Evolutionary conservation across 768 basidiomycete species (phyloP).

Genomic region (Naganishia vishniacii): DNA sequence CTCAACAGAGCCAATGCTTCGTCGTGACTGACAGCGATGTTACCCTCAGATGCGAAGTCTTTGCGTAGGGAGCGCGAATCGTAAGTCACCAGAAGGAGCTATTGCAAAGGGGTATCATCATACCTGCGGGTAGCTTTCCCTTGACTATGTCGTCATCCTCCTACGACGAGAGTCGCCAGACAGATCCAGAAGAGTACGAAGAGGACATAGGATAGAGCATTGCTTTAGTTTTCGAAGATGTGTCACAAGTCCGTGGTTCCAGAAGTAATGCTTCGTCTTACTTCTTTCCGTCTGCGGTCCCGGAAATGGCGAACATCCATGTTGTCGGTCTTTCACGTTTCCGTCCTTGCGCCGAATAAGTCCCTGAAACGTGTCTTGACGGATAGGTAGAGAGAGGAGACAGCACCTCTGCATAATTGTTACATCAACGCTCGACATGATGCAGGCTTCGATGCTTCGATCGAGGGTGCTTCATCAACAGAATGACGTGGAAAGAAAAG

Average conservation of each 20-base stretch:
- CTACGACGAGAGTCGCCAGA: not conserved
- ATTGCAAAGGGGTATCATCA: not conserved
- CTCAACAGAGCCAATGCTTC: constrained; percentile 15
- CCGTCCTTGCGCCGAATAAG: not conserved
- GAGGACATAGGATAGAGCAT: not conserved
- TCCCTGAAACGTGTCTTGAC: too few relatives aligned
- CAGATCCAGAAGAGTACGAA: not conserved
- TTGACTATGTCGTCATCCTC: constrained; percentile 14
- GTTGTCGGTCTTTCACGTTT: not conserved
- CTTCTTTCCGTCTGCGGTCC: constrained; percentile 18
- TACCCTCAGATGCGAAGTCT: constrained; percentile 19
- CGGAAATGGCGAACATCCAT: constrained; percentile 20
- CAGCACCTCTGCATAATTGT: too few relatives aligned
- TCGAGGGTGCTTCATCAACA: too few relatives aligned
- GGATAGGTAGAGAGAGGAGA: not conserved
- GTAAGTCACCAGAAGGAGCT: not conserved
- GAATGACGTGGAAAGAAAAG: not conserved
- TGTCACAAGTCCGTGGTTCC: not conserved
- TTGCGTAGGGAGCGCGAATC: not conserved
- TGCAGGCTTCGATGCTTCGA: too few relatives aligned
- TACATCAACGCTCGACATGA: too few relatives aligned
- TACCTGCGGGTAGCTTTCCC: constrained; percentile 16
- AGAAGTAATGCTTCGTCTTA: constrained; percentile 11
- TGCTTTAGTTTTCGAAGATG: not conserved
- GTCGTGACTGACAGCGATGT: constrained; percentile 19